These are phyloP conservation scores for Corallochytrium limacisporum DNA, from an alignment of 78 protist species.

Conservation along the genomic window DNA sequence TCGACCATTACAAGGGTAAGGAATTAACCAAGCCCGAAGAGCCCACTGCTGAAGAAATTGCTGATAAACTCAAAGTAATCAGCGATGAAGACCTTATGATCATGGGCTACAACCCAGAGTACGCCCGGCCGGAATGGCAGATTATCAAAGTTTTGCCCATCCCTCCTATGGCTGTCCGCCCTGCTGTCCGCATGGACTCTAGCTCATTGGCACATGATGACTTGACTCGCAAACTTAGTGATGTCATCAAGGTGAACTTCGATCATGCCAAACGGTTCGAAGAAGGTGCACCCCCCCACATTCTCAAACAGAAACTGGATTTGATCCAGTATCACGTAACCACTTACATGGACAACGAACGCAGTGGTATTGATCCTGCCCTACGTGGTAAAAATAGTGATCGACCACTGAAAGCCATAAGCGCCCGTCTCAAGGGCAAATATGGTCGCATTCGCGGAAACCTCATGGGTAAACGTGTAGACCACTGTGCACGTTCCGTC, in stretches of 20 bases:
- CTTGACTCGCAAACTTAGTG: conserved; percentile 41
- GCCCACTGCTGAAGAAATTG: background rate
- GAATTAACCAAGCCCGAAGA: too few relatives aligned
- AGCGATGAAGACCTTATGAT: conserved; percentile 40
- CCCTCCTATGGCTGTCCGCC: conserved; percentile 97
- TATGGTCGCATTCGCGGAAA: conserved; percentile 97
- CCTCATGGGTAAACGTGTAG: conserved; percentile 99
- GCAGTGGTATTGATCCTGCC: conserved; percentile 59
- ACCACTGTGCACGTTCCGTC: conserved; percentile 98
- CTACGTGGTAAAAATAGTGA: conserved; percentile 72
- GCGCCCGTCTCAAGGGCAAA: conserved; percentile 96
- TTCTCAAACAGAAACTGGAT: conserved; percentile 24
- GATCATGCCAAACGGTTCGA: conserved; percentile 30
- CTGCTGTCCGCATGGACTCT: conserved; percentile 65
- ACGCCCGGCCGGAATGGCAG: conserved; percentile 92
- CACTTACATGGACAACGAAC: conserved; percentile 80
- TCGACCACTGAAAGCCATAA: conserved; percentile 88
- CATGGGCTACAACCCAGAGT: conserved; percentile 66
- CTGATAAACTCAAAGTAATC: background rate
- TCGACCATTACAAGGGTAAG: too few relatives aligned
- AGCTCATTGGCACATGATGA: conserved; percentile 38
- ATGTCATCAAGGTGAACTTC: conserved; percentile 70
- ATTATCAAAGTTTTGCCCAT: conserved; percentile 84
- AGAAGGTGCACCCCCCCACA: conserved; percentile 48
- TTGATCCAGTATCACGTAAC: conserved; percentile 80